Percentiles rank a stretch among this genome's conserved stretches.
These are phyloP conservation scores for Cavenderia fasciculata DNA, from an alignment of 78 protist genomes.

Conservation along the genomic window DNA sequence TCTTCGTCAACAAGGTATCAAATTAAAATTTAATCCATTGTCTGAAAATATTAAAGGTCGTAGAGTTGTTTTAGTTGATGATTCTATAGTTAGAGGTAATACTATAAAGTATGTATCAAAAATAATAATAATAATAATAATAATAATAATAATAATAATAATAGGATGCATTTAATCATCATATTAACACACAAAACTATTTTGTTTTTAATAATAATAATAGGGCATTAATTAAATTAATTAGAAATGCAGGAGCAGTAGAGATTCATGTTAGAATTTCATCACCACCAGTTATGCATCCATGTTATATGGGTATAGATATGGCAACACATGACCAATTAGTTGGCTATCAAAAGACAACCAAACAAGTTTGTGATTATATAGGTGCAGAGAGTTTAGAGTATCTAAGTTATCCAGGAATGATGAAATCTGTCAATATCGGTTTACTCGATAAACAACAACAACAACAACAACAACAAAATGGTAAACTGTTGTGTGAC, in stretches of 20 bases:
- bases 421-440: constrained; percentile 22
- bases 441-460: not conserved
- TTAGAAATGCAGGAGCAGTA: constrained; percentile 74
- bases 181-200: not conserved
- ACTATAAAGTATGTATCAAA: constrained; percentile 46
- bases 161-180: not conserved
- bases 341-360: constrained; percentile 50
- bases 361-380: constrained; percentile 56
- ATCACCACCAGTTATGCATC: constrained; percentile 76
- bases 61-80: constrained; percentile 64
- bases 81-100: constrained; percentile 77
- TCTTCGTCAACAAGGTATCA: constrained; percentile 70
- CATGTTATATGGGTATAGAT: constrained; percentile 84
- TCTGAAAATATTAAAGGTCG: constrained; percentile 66
- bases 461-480: not conserved
- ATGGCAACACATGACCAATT: constrained; percentile 74
- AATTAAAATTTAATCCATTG: constrained; percentile 79
- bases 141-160: too few species aligned
- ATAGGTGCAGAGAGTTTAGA: constrained; percentile 73
- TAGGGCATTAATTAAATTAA: constrained; percentile 50
- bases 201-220: too few species aligned
- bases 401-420: constrained; percentile 51
- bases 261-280: constrained; percentile 79
- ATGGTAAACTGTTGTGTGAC: not conserved
- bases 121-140: too few species aligned